Evolutionary conservation across 139 green algal genomes (phyloP).

Genomic region (Gonium pectorale): DNA sequence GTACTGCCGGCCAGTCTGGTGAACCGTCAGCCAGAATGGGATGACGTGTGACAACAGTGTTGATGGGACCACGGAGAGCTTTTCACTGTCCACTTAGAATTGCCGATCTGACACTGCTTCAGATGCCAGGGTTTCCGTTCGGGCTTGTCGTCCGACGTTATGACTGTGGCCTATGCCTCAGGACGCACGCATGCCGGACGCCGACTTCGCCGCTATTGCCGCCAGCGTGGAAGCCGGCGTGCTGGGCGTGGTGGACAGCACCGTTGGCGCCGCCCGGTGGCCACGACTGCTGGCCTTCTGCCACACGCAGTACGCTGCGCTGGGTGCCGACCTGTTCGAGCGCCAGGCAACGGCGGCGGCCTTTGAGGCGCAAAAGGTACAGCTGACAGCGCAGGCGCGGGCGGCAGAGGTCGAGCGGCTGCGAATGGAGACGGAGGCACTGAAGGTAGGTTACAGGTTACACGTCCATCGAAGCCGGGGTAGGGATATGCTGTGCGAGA

Average conservation of each 20-base stretch:
- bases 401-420: constrained; percentile 22
- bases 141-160: too few relatives aligned
- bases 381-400: neutral
- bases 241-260: neutral
- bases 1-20: too few relatives aligned
- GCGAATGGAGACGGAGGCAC: neutral
- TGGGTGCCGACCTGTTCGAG: constrained; percentile 22
- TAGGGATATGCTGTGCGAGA: too few relatives aligned
- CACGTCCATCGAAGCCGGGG: too few relatives aligned
- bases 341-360: neutral
- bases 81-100: too few relatives aligned
- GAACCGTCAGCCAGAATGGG: too few relatives aligned
- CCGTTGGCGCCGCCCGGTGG: constrained; percentile 24
- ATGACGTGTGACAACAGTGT: too few relatives aligned
- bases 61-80: too few relatives aligned
- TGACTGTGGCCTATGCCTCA: neutral
- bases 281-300: constrained; percentile 24
- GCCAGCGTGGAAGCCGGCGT: constrained; percentile 1
- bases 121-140: too few relatives aligned
- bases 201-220: neutral
- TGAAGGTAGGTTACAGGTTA: constrained; percentile 2
- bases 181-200: constrained; percentile 4
- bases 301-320: constrained; percentile 28
- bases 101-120: too few relatives aligned
- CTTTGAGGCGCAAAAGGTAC: constrained; percentile 1